Percentiles rank a stretch among this genome's conserved stretches.
phyloP scores from a whole-genome alignment of 1,284 basidiomycete genomes.

The Sporisorium scitamineum region DNA sequence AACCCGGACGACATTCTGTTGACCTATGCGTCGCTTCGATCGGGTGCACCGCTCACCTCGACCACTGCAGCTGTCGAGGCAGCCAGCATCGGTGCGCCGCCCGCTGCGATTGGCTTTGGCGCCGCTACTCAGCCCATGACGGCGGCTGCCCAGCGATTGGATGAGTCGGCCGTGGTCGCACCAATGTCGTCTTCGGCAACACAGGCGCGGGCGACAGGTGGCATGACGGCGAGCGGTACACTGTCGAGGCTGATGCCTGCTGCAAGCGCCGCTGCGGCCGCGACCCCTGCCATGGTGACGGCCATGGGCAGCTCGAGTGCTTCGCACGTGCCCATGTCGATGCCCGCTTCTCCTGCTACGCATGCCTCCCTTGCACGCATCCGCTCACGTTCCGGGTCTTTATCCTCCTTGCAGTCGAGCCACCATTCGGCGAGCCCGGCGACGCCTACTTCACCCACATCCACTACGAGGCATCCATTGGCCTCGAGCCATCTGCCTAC shows the following conservation, averaged over 20 bases:
- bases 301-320: constrained; percentile 40
- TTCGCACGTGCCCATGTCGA: constrained; percentile 21
- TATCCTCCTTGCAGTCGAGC: constrained; percentile 48
- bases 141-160: constrained; percentile 31
- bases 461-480: constrained; percentile 29
- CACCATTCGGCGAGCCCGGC: constrained; percentile 20
- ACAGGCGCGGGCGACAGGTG: background rate
- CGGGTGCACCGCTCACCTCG: constrained; percentile 46
- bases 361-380: constrained; percentile 26
- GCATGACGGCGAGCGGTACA: constrained; percentile 34
- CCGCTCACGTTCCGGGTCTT: constrained; percentile 49
- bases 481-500: constrained; percentile 32
- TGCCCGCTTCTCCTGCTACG: constrained; percentile 33
- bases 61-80: constrained; percentile 13
- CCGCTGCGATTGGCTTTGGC: constrained; percentile 18
- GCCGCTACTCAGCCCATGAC: constrained; percentile 24
- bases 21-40: constrained; percentile 50
- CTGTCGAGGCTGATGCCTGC: constrained; percentile 36
- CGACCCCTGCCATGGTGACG: constrained; percentile 37
- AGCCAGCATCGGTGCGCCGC: constrained; percentile 14
- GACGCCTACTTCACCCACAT: constrained; percentile 34
- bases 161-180: constrained; percentile 11
- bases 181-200: background rate
- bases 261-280: constrained; percentile 40
- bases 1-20: constrained; percentile 52